Evolutionary conservation across 768 basidiomycete species (phyloP), one percentile per base, ranked within the genome.

Genomic region (Tylopilus plumbeoviolaceoides): DNA sequence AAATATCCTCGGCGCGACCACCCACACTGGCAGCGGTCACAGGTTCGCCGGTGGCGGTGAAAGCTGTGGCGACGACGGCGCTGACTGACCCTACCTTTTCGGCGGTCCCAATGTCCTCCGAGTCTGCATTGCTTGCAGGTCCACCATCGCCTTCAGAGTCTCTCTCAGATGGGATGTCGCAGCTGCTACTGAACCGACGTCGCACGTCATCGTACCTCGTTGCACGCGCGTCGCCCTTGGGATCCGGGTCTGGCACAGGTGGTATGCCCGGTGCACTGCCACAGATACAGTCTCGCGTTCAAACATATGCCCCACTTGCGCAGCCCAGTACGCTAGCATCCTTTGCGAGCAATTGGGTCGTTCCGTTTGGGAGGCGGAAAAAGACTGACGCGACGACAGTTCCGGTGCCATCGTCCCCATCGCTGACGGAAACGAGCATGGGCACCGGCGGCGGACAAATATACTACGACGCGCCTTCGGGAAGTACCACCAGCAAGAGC

Each of bases 61-160:
- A 89, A 66, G 84, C 83, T 0, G 76, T 78, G 18, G 76, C 87
- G 4, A 87, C 88, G 7, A 88, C 80, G 3, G 87, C 86, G 7
- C 58, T 87, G 31, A 78, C 82, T 25, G 87, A 84, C 23, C 77
- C 78, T 44, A 70, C 76, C 7, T 58, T 78, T 12, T 73, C 76
- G 8, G 73, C 79, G 1, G 71, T 76, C 3, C 71, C 80, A 0
- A 75, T 78, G 21, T 56, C 65, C 6, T 56, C 50, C 12, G 67
- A 70, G 14, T 17, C 56, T 11, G 53, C 59, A 7, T 45, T 54
- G 33, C 61, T 62, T 61, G 72, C 73, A 3, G 64, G 70, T 14
- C 77, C 80, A 10, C 81, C 85, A 3, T 84, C 84, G 2, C 81
- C 85, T 0, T 78, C 81, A 44, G 85, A 76, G 42, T 82, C 83